Conservation (phyloP, 2,329 filamentous ascomycete genomes). For the Tolypocladium ophioglossoides region DNA sequence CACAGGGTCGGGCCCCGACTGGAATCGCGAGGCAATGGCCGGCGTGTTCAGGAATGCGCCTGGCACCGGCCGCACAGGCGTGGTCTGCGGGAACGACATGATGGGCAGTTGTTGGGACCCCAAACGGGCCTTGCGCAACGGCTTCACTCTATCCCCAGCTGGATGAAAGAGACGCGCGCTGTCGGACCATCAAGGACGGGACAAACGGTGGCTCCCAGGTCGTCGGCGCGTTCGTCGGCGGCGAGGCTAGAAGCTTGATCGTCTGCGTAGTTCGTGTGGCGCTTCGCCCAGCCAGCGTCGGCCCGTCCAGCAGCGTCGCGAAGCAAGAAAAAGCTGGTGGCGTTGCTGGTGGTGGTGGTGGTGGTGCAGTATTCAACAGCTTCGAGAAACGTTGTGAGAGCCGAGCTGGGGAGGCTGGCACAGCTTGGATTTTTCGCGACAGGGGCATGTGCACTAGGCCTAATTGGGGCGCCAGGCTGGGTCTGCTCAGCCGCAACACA, state of each 20-base stretch:
- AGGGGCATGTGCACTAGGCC: conserved; percentile 7
- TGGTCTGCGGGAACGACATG: conserved; percentile 48
- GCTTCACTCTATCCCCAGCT: not conserved
- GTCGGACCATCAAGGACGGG: conserved; percentile 18
- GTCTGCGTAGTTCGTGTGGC: conserved; percentile 1
- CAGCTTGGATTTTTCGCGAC: conserved; percentile 28
- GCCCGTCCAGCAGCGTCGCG: not conserved
- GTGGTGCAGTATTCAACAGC: not conserved
- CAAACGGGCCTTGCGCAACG: not conserved
- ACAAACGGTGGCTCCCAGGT: not conserved
- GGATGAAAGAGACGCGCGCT: conserved; percentile 10
- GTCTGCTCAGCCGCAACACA: not conserved
- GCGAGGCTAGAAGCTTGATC: not conserved
- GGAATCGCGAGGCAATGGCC: conserved; percentile 42
- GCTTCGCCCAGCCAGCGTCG: conserved; percentile 4
- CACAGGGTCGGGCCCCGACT: conserved; percentile 31
- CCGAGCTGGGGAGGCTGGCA: conserved; percentile 20
- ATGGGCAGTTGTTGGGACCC: conserved; percentile 9
- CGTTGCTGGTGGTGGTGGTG: not conserved
- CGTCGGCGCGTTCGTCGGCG: conserved; percentile 7
- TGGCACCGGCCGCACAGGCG: conserved; percentile 62
- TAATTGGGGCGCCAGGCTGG: not conserved
- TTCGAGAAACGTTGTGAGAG: not conserved
- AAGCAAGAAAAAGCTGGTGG: not conserved
- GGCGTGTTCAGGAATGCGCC: conserved; percentile 71